Conservation (phyloP, 257 asterid species). For the Nicotiana paniculata region DNA sequence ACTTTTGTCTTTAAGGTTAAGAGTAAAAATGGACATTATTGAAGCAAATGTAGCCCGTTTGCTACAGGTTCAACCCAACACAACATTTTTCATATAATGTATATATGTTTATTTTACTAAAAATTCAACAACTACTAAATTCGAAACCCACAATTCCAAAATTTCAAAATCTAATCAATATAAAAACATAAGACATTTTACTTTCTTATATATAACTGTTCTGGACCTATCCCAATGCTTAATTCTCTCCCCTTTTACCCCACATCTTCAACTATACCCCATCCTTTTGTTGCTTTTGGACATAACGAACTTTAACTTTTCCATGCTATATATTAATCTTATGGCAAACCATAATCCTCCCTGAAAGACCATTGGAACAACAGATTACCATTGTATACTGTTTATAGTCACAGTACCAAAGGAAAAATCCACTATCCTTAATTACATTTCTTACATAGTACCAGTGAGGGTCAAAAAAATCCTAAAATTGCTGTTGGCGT, state of each 20-base stretch:
- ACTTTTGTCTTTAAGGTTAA: no score
- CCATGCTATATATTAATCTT: neutral
- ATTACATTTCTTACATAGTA: no score
- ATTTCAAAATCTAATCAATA: no score
- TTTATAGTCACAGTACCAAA: neutral
- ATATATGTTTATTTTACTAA: no score
- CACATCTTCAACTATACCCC: neutral
- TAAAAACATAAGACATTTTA: slow-evolving; percentile 9
- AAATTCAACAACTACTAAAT: no score
- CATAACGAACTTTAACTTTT: neutral
- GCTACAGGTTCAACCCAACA: no score
- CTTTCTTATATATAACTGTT: neutral
- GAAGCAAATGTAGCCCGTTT: no score
- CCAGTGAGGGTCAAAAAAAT: no score
- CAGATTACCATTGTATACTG: neutral
- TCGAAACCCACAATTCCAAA: no score
- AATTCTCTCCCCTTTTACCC: neutral
- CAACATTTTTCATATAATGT: no score
- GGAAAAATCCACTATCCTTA: neutral
- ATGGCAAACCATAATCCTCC: neutral
- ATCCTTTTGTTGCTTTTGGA: neutral
- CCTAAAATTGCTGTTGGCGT: neutral
- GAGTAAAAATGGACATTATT: no score
- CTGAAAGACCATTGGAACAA: neutral
- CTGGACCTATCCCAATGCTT: neutral